Conservation (phyloP, 139 green algal species). For the Ostreobium quekettii region DNA sequence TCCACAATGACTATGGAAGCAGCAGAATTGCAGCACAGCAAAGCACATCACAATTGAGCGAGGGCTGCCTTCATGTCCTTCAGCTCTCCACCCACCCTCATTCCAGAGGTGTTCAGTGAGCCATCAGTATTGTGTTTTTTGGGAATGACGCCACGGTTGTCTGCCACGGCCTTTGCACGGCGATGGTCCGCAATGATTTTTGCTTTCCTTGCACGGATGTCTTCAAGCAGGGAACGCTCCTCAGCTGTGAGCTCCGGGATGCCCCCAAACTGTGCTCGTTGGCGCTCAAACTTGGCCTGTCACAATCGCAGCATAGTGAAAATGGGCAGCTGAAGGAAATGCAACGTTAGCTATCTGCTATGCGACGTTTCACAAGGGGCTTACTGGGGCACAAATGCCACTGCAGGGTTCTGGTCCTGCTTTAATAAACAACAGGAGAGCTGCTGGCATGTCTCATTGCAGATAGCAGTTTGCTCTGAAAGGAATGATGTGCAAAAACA, state of each 20-base stretch:
- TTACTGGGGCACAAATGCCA: too few relatives aligned
- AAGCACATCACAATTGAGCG: neutral
- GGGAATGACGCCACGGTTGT: conserved; percentile 66
- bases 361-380: too few relatives aligned
- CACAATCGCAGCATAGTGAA: too few relatives aligned
- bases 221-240: conserved; percentile 55
- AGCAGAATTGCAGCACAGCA: neutral
- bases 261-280: too few relatives aligned
- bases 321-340: too few relatives aligned
- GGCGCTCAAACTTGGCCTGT: too few relatives aligned
- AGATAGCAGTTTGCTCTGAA: too few relatives aligned
- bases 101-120: conserved; percentile 30
- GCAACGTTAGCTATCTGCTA: too few relatives aligned
- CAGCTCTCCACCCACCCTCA: conserved; percentile 23
- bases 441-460: neutral
- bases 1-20: neutral
- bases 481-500: too few relatives aligned
- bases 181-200: conserved; percentile 62
- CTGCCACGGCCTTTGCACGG: conserved; percentile 54
- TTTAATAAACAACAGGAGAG: neutral
- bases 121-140: conserved; percentile 40
- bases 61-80: neutral
- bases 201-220: conserved; percentile 66
- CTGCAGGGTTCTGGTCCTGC: conserved; percentile 27
- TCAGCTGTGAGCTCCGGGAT: conserved; percentile 62